phyloP scores from a whole-genome alignment of 164 flowering plant species.

The Nymphaea thermarum region DNA sequence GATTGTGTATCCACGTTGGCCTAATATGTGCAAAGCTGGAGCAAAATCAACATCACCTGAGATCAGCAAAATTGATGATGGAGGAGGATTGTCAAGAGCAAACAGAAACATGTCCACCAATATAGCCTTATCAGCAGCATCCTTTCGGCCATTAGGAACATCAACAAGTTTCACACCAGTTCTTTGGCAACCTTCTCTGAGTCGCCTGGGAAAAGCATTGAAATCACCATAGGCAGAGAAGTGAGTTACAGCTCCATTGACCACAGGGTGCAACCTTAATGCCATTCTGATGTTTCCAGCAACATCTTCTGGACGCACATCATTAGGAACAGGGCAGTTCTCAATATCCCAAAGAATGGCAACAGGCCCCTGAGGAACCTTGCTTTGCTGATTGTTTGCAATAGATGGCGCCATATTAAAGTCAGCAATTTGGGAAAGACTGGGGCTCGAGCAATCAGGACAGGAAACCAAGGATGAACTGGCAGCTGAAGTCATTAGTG shows the following conservation, averaged over 20 bases:
- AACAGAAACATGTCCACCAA: constrained; percentile 93
- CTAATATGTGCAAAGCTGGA: constrained; percentile 92
- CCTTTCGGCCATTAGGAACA: constrained; percentile 96
- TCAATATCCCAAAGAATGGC: constrained; percentile 97
- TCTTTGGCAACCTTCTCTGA: constrained; percentile 94
- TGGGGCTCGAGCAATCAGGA: constrained; percentile 9
- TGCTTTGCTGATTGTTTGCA: constrained; percentile 20
- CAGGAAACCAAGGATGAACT: constrained; percentile 6
- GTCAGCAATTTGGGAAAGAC: neutral
- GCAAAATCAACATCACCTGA: constrained; percentile 98
- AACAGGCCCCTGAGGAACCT: constrained; percentile 36
- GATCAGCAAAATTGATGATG: constrained; percentile 80
- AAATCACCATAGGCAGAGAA: constrained; percentile 97
- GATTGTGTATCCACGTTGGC: constrained; percentile 88
- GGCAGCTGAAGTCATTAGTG: neutral
- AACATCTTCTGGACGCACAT: constrained; percentile 89
- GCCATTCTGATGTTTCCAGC: constrained; percentile 95
- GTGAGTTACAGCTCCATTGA: constrained; percentile 63
- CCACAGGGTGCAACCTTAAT: constrained; percentile 67
- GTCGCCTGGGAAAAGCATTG: constrained; percentile 76
- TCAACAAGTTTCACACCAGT: constrained; percentile 93
- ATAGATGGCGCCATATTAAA: constrained; percentile 6
- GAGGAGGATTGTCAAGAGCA: constrained; percentile 93
- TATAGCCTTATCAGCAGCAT: constrained; percentile 97
- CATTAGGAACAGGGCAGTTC: constrained; percentile 89